A percentile compares a stretch with the other conserved stretches of the same genome.
phyloP scores from a whole-genome alignment of 1,284 basidiomycete species.

The Sanguinoderma infundibulare region DNA sequence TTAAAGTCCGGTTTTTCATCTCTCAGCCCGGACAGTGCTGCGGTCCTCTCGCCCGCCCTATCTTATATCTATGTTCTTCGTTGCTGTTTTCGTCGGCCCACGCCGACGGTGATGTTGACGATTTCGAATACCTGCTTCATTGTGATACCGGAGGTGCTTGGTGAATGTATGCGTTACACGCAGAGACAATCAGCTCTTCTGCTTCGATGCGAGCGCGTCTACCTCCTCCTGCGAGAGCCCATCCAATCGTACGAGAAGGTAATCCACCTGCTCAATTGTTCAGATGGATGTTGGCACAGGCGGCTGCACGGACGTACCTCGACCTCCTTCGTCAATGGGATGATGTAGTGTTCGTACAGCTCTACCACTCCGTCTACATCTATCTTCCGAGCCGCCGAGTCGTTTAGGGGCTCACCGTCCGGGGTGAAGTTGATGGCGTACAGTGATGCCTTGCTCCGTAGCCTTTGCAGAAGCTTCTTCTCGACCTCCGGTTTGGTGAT shows the following conservation, averaged over 20 bases:
- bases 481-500: conserved; percentile 99
- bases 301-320: conserved; percentile 71
- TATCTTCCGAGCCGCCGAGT: conserved; percentile 64
- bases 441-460: conserved; percentile 90
- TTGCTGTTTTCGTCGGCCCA: background rate
- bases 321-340: conserved; percentile 97
- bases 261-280: conserved; percentile 74
- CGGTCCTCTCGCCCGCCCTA: background rate
- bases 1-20: conserved; percentile 1
- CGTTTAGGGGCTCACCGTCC: conserved; percentile 61
- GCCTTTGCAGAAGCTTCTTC: conserved; percentile 80
- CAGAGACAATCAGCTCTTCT: conserved; percentile 11
- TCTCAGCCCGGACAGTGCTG: background rate
- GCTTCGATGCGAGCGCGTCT: conserved; percentile 53
- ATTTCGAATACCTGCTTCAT: conserved; percentile 7
- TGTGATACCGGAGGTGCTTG: conserved; percentile 5
- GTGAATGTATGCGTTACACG: conserved; percentile 8
- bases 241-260: conserved; percentile 84
- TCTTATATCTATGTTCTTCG: background rate
- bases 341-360: conserved; percentile 94
- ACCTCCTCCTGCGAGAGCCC: conserved; percentile 82
- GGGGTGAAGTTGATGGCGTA: conserved; percentile 92
- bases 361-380: conserved; percentile 93
- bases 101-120: background rate
- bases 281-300: background rate